Percentiles rank a stretch among this genome's conserved stretches.
Evolutionary conservation across 768 basidiomycete genomes (phyloP).

Genomic region (Boletus rubropictus): DNA sequence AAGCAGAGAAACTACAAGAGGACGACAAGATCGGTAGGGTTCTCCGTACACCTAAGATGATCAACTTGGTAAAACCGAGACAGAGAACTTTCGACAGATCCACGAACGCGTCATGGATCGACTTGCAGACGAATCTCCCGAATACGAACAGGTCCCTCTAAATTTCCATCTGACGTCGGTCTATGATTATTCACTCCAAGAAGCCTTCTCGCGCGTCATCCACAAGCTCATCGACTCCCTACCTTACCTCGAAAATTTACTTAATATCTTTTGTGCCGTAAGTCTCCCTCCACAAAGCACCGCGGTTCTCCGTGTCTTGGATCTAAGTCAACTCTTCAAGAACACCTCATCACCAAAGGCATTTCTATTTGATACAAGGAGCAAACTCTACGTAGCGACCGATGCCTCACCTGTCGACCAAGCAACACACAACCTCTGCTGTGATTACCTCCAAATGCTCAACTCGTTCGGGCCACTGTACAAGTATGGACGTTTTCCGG

Average conservation of each 20-base stretch:
- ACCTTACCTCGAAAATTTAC: slow-evolving; percentile 78
- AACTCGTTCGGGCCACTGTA: slow-evolving; percentile 83
- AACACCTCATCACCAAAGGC: slow-evolving; percentile 92
- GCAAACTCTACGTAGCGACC: slow-evolving; percentile 87
- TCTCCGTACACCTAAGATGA: neutral
- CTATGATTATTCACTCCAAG: slow-evolving; percentile 86
- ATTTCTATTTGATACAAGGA: slow-evolving; percentile 83
- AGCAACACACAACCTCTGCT: slow-evolving; percentile 82
- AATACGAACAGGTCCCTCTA: slow-evolving; percentile 71
- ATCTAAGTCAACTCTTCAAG: slow-evolving; percentile 34
- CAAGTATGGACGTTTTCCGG: slow-evolving; percentile 43
- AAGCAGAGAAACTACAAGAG: slow-evolving; percentile 85
- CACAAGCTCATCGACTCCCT: slow-evolving; percentile 83
- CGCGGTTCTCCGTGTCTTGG: neutral
- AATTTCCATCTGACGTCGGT: slow-evolving; percentile 91
- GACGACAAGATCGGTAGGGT: slow-evolving; percentile 82
- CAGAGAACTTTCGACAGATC: slow-evolving; percentile 89
- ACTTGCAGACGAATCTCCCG: slow-evolving; percentile 66
- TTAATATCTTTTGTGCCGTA: slow-evolving; percentile 81
- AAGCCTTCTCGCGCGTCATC: slow-evolving; percentile 86
- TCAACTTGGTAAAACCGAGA: neutral
- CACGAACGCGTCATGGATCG: slow-evolving; percentile 83
- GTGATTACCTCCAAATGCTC: slow-evolving; percentile 85
- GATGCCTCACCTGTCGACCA: slow-evolving; percentile 89
- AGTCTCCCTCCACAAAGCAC: slow-evolving; percentile 15